Base-by-base conservation (phyloP, 192 early-diverging fungal genomes). In the Phycomyces nitens region DNA sequence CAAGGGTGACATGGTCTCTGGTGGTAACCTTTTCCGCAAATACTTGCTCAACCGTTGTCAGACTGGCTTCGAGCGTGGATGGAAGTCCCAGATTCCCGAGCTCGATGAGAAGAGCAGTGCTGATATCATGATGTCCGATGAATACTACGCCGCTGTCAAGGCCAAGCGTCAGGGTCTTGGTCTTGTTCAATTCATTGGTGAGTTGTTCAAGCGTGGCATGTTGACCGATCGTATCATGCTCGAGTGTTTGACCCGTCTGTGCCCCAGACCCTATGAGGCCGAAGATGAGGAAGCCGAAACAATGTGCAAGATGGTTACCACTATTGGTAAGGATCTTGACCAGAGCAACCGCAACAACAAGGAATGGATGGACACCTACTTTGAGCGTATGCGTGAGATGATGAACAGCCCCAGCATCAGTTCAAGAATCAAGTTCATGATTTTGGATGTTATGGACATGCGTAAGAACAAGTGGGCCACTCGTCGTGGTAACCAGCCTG, bases 221-320 rank as follows among this genome's bases (percentile, higher is more conserved):
- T 82, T 99, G 68, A 92, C 94, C 5, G 89, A 94, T 64, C 91
- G 91, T 78, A 95, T 99, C 54, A 98, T 99, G 86, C 91, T 94
- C 69, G 80, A 84, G 67, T 99, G 97, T 73, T 80, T 99, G 64
- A 81, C 80, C 56, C 86, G 88, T 53, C 85, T 99, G 60, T 76
- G 96, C 66, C 68, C 71, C 51, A 85, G 84, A 71, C 78, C 85
- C 62, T 72, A 80, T 62, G 75, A 86, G 39, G 91, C 95, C 26
- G 94, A 94, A 56, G 97, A 97, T 70, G 97, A 96, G 77, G 96
- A 97, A 67, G 84, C 87, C 29, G 97, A 99, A 80, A 90, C 87
- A 60, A 79, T 98, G 42, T 91, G 89, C 77, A 97, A 95, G 75
- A 82, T 99, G 50, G 69, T 99, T 62, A 89, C 83, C 10, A 97